Evolutionary conservation across 1,284 basidiomycete genomes (phyloP), one percentile per base, ranked within the genome.

Genomic region (Microbotryum scabiosae): DNA sequence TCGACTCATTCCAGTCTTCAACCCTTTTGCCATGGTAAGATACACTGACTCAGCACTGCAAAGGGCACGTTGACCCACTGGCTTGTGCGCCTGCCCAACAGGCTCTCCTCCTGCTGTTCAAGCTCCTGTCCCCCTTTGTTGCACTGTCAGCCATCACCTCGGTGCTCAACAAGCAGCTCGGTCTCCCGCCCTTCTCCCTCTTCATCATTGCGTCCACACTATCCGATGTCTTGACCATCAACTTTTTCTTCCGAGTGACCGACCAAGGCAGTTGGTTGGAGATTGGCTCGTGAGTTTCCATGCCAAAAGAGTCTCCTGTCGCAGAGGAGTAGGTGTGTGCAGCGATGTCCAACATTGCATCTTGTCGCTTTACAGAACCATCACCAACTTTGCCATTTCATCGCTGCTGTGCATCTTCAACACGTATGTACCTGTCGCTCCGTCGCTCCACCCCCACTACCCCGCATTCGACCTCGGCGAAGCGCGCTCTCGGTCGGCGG

Each of bases 1-100:
- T 71, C 85, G 90, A 5, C 79, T 93, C 16, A 85, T 92, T 60
- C 88, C 90, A 0, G 81, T 90, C 60, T 93, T 92, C 75, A 86
- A 81, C 66, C 90, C 90, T 0, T 92, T 91, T 75, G 80, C 88
- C 57, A 91, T 92, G 90, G 82, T 84, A 5, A 36, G 59, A 52
- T n/a, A 12, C 5, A 21, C 26, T 30, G 7, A 23, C 53, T 47
- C 7, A 26, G 3, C 28, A 23, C 7, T 32, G n/a, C 30, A 5
- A 25, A 14, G 18, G 12, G 14, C 16, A 41, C 36, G 36, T 12
- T 18, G 36, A 41, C 25, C 12, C 21, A 21, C 18, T 10, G 2
- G 26, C 7, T 51, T 6, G 7, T 51, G 18, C 25, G 5, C 25
- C n/a, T 7, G 23, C 21, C 16, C 7, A 14, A 16, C 56, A 66